Evolutionary conservation across 2,329 filamentous ascomycete species (phyloP).

Genomic region (Dothidotthia symphoricarpi): DNA sequence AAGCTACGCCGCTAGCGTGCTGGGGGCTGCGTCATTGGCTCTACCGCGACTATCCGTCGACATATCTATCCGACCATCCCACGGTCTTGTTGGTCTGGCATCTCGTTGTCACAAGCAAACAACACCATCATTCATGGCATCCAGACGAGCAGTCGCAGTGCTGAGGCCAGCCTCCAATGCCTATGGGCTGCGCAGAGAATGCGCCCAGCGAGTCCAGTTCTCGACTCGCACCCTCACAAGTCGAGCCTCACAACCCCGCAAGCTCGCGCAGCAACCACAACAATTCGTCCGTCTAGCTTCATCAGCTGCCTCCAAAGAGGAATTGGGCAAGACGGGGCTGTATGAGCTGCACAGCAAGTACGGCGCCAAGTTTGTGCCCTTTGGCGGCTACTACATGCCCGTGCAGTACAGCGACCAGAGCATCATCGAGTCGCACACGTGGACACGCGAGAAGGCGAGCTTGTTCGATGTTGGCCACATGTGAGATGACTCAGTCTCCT

Average conservation of each 20-base stretch:
- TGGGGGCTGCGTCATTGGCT: constrained; percentile 19
- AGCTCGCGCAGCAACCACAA: constrained; percentile 12
- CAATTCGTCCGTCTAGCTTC: constrained; percentile 31
- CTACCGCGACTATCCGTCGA: constrained; percentile 20
- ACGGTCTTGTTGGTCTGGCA: no score
- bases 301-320: constrained; percentile 22
- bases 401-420: constrained; percentile 78
- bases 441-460: constrained; percentile 83
- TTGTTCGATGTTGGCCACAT: constrained; percentile 97
- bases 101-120: no score
- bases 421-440: constrained; percentile 81
- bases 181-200: constrained; percentile 15
- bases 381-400: constrained; percentile 90
- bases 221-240: constrained; percentile 14
- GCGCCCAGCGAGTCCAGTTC: constrained; percentile 11
- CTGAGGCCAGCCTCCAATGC: constrained; percentile 30
- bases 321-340: constrained; percentile 64
- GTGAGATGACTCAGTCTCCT: constrained; percentile 49
- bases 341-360: constrained; percentile 75
- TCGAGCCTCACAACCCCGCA: constrained; percentile 28
- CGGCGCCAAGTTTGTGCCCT: constrained; percentile 94
- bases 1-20: constrained; percentile 10
- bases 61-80: no score
- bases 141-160: constrained; percentile 24
- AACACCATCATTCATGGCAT: constrained; percentile 29